Percentiles rank a stretch among this genome's conserved stretches.
Evolutionary conservation across 768 basidiomycete genomes (phyloP).

Genomic region (Suillus fuscotomentosus): DNA sequence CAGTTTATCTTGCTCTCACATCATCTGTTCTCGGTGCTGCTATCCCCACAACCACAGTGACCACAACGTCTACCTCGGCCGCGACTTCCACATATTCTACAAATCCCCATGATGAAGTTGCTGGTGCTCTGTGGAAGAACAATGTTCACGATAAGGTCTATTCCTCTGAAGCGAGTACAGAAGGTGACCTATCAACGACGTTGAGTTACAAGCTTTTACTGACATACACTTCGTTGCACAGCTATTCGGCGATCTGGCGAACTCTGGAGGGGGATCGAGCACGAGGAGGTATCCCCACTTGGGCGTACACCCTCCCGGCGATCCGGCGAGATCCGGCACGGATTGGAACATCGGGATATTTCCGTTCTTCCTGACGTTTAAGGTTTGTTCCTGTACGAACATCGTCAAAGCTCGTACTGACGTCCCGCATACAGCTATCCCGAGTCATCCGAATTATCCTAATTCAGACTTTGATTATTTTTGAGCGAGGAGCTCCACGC

Average conservation of each 20-base stretch:
- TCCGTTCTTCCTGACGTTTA: background rate
- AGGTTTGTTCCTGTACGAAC: background rate
- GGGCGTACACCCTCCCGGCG: background rate
- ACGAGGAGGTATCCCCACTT: background rate
- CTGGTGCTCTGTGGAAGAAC: conserved; percentile 17
- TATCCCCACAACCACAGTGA: background rate
- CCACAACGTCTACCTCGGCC: background rate
- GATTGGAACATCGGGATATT: background rate
- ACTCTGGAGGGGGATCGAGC: background rate
- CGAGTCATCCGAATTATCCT: background rate
- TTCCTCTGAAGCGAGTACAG: conserved; percentile 1
- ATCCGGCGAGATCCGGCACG: background rate
- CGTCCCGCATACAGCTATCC: background rate
- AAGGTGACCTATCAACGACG: background rate
- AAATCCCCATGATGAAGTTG: background rate
- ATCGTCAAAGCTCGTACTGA: background rate
- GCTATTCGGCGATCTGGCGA: background rate
- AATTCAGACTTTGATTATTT: background rate
- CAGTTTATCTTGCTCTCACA: background rate
- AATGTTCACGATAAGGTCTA: conserved; percentile 20
- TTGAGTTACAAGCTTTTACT: background rate
- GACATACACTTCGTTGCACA: background rate
- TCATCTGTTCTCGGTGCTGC: background rate
- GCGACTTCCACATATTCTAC: background rate
- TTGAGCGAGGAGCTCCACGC: background rate